phyloP scores from a whole-genome alignment of 441 rosid species.

The Gossypium schwendimanii region DNA sequence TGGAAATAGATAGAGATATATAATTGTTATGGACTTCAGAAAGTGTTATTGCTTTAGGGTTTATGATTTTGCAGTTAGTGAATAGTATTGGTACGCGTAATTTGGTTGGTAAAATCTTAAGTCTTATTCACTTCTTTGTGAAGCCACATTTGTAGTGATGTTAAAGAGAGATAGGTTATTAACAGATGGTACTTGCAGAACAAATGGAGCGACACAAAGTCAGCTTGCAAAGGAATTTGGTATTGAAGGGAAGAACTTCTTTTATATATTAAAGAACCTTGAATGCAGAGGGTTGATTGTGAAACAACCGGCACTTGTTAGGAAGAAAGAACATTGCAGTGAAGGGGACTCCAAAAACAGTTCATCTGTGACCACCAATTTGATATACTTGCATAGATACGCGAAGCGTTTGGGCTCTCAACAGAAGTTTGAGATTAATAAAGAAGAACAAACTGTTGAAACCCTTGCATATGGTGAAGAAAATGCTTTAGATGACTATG shows the following conservation, averaged over 20 bases:
- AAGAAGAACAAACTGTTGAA: constrained; percentile 38
- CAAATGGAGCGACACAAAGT: constrained; percentile 67
- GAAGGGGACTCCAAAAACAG: constrained; percentile 61
- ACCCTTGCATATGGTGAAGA: constrained; percentile 30
- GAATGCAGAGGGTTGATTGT: constrained; percentile 71
- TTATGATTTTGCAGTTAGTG: neutral
- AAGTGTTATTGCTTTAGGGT: neutral
- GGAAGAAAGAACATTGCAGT: constrained; percentile 51
- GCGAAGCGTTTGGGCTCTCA: constrained; percentile 75
- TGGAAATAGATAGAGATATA: neutral
- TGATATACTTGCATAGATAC: constrained; percentile 65
- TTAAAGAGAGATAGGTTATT: neutral
- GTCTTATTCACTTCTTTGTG: neutral
- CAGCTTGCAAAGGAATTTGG: constrained; percentile 71
- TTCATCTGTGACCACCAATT: constrained; percentile 52
- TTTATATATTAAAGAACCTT: constrained; percentile 60
- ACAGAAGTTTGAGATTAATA: constrained; percentile 68
- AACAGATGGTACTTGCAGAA: constrained; percentile 35
- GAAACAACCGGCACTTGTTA: constrained; percentile 66
- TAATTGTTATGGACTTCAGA: neutral
- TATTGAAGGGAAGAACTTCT: constrained; percentile 61
- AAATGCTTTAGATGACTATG: constrained; percentile 29
- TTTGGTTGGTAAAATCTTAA: neutral
- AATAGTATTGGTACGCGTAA: neutral
- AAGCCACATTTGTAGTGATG: neutral